Conservation (phyloP, 208 protist genomes). For the Trypanosoma rangeli region DNA sequence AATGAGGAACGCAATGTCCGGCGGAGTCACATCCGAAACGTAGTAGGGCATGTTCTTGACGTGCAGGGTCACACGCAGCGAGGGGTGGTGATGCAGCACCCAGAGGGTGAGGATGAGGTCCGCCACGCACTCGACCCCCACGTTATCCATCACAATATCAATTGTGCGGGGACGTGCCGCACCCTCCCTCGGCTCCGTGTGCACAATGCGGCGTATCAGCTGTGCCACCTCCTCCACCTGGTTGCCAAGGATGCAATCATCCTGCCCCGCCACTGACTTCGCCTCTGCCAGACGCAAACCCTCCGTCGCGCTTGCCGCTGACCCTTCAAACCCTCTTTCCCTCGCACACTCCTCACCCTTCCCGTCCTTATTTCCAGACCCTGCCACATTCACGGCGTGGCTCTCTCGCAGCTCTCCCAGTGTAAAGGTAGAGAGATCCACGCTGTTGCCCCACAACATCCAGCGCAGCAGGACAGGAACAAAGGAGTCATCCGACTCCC, state of each 20-base stretch:
- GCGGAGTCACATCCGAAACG: slow-evolving; percentile 83
- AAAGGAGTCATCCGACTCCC: slow-evolving; percentile 47
- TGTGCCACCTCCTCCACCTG: slow-evolving; percentile 44
- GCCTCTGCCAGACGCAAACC: slow-evolving; percentile 40
- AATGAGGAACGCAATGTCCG: slow-evolving; percentile 69
- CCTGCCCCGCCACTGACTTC: slow-evolving; percentile 33
- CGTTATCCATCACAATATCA: slow-evolving; percentile 90
- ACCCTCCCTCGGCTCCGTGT: slow-evolving; percentile 11
- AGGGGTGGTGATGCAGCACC: slow-evolving; percentile 52
- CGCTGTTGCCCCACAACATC: slow-evolving; percentile 87
- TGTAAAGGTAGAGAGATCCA: slow-evolving; percentile 90
- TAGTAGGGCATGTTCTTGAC: slow-evolving; percentile 91
- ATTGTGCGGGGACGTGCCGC: slow-evolving; percentile 28
- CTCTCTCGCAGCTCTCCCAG: slow-evolving; percentile 59
- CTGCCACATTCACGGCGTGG: neutral
- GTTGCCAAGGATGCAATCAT: slow-evolving; percentile 67
- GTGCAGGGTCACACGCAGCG: slow-evolving; percentile 56
- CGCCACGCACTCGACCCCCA: slow-evolving; percentile 78
- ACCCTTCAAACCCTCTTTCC: neutral
- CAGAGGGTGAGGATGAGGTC: slow-evolving; percentile 80
- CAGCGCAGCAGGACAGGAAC: slow-evolving; percentile 63
- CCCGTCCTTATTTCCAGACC: slow-evolving; percentile 6
- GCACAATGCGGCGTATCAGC: slow-evolving; percentile 38
- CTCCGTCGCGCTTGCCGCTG: slow-evolving; percentile 7
- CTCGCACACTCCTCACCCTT: neutral